Conservation (phyloP, 2,329 filamentous ascomycete genomes). For the Pseudogymnoascus sp. region DNA sequence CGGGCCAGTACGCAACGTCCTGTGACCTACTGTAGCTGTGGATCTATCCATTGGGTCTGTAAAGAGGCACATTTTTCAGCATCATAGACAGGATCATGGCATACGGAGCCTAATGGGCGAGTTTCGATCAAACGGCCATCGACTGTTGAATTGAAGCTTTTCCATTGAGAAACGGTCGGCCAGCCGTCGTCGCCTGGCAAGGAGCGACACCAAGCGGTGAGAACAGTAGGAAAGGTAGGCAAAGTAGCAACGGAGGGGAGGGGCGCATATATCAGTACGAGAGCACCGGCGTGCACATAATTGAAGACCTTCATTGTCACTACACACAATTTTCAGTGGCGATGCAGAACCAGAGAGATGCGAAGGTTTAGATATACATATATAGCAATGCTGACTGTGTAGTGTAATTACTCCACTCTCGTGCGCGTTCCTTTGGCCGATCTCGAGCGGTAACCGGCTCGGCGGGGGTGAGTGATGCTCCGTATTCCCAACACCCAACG, state of each 20-base stretch:
- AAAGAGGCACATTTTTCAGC: constrained; percentile 18
- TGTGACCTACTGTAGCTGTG: constrained; percentile 14
- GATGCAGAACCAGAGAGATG: not conserved
- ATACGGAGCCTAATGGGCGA: constrained; percentile 17
- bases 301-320: not conserved
- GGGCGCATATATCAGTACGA: not conserved
- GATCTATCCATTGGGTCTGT: constrained; percentile 12
- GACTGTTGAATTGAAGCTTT: constrained; percentile 16
- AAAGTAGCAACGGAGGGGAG: not conserved
- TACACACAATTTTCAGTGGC: not conserved
- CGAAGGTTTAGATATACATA: not conserved
- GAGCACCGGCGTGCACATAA: not conserved
- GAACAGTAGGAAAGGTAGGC: not conserved
- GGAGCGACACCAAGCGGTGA: not conserved
- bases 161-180: constrained; percentile 15
- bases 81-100: constrained; percentile 22
- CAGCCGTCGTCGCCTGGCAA: constrained; percentile 19
- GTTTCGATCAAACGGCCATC: constrained; percentile 17
- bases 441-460: not conserved
- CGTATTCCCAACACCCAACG: not conserved
- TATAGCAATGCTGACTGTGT: not conserved
- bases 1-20: not conserved
- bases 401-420: not conserved
- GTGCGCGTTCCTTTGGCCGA: not conserved
- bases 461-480: not conserved